A percentile compares a stretch with the other conserved stretches of the same genome.
phyloP scores from a whole-genome alignment of 139 green algal genomes.

The Coccomyxa sp. region DNA sequence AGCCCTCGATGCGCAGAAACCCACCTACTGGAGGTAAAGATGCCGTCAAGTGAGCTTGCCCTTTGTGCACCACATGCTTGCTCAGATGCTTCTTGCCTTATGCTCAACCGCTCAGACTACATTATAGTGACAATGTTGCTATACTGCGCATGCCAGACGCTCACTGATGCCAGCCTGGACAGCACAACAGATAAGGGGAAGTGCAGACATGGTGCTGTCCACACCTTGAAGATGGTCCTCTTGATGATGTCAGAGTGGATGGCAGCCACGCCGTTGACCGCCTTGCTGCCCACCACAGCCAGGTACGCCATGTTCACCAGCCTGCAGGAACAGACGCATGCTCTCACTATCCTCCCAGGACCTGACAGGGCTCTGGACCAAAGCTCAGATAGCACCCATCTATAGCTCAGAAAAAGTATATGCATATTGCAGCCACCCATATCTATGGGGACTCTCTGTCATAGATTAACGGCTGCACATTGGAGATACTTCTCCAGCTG shows the following conservation, averaged over 20 bases:
- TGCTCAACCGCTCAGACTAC: too few relatives aligned
- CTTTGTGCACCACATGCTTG: not conserved
- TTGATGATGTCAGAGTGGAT: conserved; percentile 97
- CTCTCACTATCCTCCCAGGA: not conserved
- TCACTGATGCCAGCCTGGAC: not conserved
- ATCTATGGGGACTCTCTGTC: too few relatives aligned
- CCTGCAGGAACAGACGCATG: conserved; percentile 40
- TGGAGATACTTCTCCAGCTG: too few relatives aligned
- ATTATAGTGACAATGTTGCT: not conserved
- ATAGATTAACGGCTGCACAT: too few relatives aligned
- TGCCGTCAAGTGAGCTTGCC: too few relatives aligned
- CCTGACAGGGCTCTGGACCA: not conserved
- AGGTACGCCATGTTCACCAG: conserved; percentile 97
- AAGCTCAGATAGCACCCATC: not conserved
- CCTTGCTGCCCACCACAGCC: conserved; percentile 78
- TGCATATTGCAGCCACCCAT: too few relatives aligned
- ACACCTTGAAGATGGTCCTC: conserved; percentile 74
- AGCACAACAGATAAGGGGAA: not conserved
- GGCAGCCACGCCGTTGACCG: conserved; percentile 93
- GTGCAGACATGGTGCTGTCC: not conserved
- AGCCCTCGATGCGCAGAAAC: too few relatives aligned
- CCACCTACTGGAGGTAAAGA: too few relatives aligned
- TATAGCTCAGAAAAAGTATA: not conserved
- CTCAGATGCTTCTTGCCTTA: too few relatives aligned
- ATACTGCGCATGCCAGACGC: not conserved